Base-by-base conservation (phyloP, 2,329 filamentous ascomycete species). In the Aspergillus floridensis region DNA sequence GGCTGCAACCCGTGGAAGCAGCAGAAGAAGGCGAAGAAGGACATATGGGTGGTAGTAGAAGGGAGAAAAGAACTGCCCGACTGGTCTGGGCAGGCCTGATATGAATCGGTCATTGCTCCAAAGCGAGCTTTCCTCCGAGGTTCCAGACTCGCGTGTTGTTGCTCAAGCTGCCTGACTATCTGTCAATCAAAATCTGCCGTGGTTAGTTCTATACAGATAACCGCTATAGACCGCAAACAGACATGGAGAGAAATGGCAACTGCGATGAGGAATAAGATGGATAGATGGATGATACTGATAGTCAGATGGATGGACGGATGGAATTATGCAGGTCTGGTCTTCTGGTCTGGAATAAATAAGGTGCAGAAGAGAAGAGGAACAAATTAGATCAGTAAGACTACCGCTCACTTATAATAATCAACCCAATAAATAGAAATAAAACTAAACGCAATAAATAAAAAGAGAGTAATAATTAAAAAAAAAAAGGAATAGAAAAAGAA, bases 321-420 rank as follows among this genome's bases (percentile, higher is more conserved):
- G 51, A 32, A n/a, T 0, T 32, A 53, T 19, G 38, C 38, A 19
- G 50, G 31, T 29, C 32, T 14, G 38, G 21, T 44, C 12, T 35
- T 53, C 44, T 46, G 52, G 32, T 54, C 54, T 56, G 55, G 16
- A 19, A 44, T 44, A 44, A 44, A 44, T 44, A 19, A 44, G n/a
- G 38, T 19, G 38, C 38, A 44, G 38, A 44, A 44, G 16, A 44
- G 38, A 5, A 12, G 32, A 35, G 14, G 32, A 16, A 44, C 38
- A 44, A 44, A 44, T 44, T 44, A 19, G 16, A 44, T 19, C 38
- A 44, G 10, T 44, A 44, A 44, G 19, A 44, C 6, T 6, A 35
- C 32, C 6, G 4, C 32, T n/a, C 38, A 16, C 14, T 44, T 16
- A 44, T 44, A 44, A 44, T 44, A 19, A 44, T 7, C 12, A 7